phyloP scores from a whole-genome alignment of 192 early-diverging fungal genomes.

The Coemansia sp. region DNA sequence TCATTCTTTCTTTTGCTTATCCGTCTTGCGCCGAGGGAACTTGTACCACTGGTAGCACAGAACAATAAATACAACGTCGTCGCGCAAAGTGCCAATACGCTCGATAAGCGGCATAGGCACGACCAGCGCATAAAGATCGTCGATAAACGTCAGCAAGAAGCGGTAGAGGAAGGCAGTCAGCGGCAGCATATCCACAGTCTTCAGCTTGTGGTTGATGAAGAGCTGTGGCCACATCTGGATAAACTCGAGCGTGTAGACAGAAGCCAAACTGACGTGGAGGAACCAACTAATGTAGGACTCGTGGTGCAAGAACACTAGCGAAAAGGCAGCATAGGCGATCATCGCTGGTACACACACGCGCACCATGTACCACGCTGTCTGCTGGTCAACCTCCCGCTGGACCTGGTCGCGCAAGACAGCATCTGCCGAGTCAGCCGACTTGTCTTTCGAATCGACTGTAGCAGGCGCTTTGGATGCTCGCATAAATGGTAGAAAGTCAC shows the following conservation, averaged over 20 bases:
- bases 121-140: constrained; percentile 64
- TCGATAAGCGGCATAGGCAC: constrained; percentile 62
- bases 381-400: constrained; percentile 55
- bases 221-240: constrained; percentile 64
- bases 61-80: constrained; percentile 61
- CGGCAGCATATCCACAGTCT: constrained; percentile 61
- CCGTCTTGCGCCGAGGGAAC: constrained; percentile 44
- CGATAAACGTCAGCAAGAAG: constrained; percentile 60
- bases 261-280: constrained; percentile 54
- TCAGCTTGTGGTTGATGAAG: constrained; percentile 61
- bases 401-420: constrained; percentile 19
- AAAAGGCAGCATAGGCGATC: constrained; percentile 54
- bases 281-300: constrained; percentile 58
- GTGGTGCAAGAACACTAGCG: constrained; percentile 56
- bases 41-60: constrained; percentile 60
- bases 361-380: constrained; percentile 56
- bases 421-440: constrained; percentile 8
- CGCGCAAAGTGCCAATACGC: constrained; percentile 60
- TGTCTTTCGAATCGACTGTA: background rate
- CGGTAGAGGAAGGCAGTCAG: constrained; percentile 60
- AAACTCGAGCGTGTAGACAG: constrained; percentile 63
- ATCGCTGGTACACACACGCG: constrained; percentile 54
- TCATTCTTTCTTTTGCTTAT: constrained; percentile 21
- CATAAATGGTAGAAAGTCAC: constrained; percentile 17
- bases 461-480: background rate